Evolutionary conservation across 179 eudicot species (phyloP).

Genomic region (Vitellaria paradoxa): DNA sequence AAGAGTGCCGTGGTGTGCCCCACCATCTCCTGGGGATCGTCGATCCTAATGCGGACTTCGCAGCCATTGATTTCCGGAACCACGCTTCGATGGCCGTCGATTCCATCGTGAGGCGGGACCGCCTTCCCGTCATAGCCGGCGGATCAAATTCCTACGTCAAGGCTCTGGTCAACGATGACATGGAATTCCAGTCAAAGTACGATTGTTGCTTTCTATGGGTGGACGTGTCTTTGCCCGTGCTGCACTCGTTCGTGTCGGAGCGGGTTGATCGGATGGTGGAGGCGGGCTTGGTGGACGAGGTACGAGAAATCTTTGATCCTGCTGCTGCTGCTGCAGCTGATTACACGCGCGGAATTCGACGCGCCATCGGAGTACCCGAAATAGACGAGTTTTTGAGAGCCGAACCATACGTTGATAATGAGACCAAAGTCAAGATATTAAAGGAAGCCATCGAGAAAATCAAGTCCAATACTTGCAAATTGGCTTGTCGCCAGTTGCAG

Average conservation of each 20-base stretch:
- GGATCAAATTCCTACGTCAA: conserved; percentile 79
- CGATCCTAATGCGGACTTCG: conserved; percentile 42
- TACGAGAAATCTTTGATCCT: conserved; percentile 39
- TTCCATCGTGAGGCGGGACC: conserved; percentile 38
- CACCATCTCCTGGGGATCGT: conserved; percentile 58
- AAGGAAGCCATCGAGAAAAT: conserved; percentile 45
- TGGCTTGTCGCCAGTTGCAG: conserved; percentile 42
- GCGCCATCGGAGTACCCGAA: conserved; percentile 71
- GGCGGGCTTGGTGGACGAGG: conserved; percentile 54
- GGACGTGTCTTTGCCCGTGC: conserved; percentile 42
- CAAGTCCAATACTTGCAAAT: conserved; percentile 49
- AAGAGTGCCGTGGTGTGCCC: conserved; percentile 54
- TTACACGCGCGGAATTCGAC: conserved; percentile 47
- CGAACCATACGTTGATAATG: conserved; percentile 16
- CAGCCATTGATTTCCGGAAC: conserved; percentile 41
- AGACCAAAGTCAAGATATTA: conserved; percentile 27
- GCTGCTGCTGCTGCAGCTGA: neutral
- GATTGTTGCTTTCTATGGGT: conserved; percentile 70
- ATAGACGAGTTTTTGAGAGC: conserved; percentile 39
- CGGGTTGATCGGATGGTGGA: conserved; percentile 60
- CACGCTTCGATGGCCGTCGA: conserved; percentile 48
- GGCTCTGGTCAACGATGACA: conserved; percentile 43
- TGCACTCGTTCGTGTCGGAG: conserved; percentile 36
- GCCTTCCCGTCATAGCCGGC: conserved; percentile 69
- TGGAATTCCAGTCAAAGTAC: conserved; percentile 44